Base-by-base conservation (phyloP, 2,329 filamentous ascomycete genomes). In the Alternaria arborescens region DNA sequence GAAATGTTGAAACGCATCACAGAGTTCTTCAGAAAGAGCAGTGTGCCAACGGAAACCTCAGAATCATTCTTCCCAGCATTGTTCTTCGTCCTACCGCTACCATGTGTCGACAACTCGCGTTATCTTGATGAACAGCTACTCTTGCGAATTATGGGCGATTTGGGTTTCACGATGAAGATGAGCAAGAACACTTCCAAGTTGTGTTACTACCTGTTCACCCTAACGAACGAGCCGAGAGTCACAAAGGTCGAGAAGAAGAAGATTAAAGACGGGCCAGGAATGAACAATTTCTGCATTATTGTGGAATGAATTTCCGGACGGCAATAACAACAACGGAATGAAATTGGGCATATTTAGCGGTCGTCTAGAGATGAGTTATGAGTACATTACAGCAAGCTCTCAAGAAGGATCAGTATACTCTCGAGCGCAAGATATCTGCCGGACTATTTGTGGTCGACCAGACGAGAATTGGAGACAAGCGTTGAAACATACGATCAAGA, bases 201-300 rank as follows among this genome's bases (percentile, higher is more conserved):
- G 52, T 88, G 92, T 22, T 98, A 97, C 78, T 94, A 93, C 65
- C 83, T 98, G n/a, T 97, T 94, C 91, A 86, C 81, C 67, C 85
- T 85, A 60, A 76, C 74, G 42, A 73, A 75, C 11, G 52, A 68
- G 58, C 71, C 70, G 5, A 72, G 74, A 11, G 60, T 65, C 36
- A 72, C 69, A 51, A 71, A 73, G 12, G 91, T 90, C 73, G 83
- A 84, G 61, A 98, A 98, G 80, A 86, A 87, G 62, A 90, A 95
- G 75, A 77, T 97, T 41, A 89, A 91, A 62, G 86, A 92, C 22
- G 94, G 94, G 11, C 82, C 83, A 54, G 86, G 84, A 24, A 88
- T 93, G 76, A 99, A 99, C 79, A 98, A 99, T 74, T 99, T 98
- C 78, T 88, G 91, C 14, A 89, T 98, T 69, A 86, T 92, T 16